Evolutionary conservation across 768 basidiomycete genomes (phyloP).

Genomic region (Pluteus cervinus): DNA sequence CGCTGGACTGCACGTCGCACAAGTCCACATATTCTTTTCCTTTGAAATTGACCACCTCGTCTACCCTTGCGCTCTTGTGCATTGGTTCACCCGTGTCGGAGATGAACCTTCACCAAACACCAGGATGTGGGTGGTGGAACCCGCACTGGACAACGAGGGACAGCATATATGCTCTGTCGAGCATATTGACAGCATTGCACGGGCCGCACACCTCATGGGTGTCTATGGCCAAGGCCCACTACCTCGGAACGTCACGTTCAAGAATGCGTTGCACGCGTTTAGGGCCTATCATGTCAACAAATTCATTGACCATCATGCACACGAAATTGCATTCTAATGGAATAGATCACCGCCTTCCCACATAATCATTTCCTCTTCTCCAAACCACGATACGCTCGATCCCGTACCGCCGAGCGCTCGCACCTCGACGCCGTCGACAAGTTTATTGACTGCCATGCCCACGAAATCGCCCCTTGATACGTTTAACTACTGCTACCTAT

Average conservation of each 20-base stretch:
- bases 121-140: slow-evolving; percentile 14
- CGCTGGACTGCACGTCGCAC: slow-evolving; percentile 17
- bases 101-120: slow-evolving; percentile 16
- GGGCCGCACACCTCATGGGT: slow-evolving; percentile 9
- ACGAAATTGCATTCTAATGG: no score
- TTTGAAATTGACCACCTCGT: slow-evolving; percentile 9
- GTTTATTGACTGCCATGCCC: no score
- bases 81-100: slow-evolving; percentile 18
- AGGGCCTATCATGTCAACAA: slow-evolving; percentile 10
- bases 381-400: no score
- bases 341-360: no score
- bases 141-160: slow-evolving; percentile 1
- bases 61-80: slow-evolving; percentile 24
- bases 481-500: no score
- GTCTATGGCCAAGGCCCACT: slow-evolving; percentile 1
- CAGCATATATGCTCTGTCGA: slow-evolving; percentile 2
- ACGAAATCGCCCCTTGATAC: no score
- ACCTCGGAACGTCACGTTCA: background rate
- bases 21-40: slow-evolving; percentile 19
- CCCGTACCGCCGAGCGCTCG: no score
- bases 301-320: slow-evolving; percentile 12
- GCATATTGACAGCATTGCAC: slow-evolving; percentile 10
- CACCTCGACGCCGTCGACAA: no score
- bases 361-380: no score
- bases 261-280: slow-evolving; percentile 5